Evolutionary conservation across 257 asterid species (phyloP).

Genomic region (Solanum tarijense): DNA sequence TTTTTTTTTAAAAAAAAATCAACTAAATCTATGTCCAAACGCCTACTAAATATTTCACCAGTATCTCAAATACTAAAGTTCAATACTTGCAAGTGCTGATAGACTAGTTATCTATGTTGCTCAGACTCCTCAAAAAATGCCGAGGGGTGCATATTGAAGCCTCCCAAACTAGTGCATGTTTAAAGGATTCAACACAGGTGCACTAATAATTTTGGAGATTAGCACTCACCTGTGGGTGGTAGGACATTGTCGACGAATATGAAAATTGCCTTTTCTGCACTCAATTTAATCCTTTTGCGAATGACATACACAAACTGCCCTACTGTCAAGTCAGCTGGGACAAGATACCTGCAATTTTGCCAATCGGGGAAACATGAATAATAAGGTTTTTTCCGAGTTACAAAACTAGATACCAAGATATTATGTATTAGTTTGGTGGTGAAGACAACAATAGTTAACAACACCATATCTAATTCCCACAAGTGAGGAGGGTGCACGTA

Average conservation of each 20-base stretch:
- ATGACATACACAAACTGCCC: constrained; percentile 42
- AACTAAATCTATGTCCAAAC: background rate
- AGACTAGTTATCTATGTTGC: no score
- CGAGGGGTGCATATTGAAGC: background rate
- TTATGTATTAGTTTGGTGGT: background rate
- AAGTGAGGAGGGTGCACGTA: background rate
- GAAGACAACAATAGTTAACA: background rate
- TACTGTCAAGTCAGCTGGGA: constrained; percentile 36
- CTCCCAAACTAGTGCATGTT: background rate
- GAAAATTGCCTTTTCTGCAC: constrained; percentile 35
- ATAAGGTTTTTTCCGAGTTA: background rate
- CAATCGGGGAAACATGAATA: background rate
- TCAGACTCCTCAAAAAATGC: background rate
- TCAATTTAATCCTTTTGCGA: constrained; percentile 34
- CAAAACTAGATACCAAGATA: background rate
- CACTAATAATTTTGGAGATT: background rate
- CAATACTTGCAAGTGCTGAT: no score
- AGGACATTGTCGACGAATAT: constrained; percentile 29
- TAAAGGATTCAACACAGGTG: background rate
- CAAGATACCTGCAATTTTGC: constrained; percentile 19
- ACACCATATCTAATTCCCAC: background rate
- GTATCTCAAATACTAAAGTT: background rate
- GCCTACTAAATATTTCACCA: background rate
- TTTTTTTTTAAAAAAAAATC: background rate
- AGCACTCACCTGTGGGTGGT: constrained; percentile 31